Evolutionary conservation across 306 rosid species (phyloP).

Genomic region (Parietaria judaica): DNA sequence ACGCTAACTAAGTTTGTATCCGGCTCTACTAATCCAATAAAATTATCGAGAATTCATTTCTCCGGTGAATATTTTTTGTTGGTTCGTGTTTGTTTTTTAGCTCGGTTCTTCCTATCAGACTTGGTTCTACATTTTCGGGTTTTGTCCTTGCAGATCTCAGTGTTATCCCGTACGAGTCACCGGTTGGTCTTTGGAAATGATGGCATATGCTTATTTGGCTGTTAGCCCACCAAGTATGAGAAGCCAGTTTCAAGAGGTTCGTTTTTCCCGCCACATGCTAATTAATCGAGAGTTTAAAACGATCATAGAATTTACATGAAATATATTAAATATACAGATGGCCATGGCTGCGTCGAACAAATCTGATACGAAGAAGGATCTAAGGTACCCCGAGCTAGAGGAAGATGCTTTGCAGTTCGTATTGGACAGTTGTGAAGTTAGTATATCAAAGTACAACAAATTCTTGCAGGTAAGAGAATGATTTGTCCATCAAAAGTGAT

Average conservation of each 20-base stretch:
- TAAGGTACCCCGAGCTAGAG: constrained; percentile 70
- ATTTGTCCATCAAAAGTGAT: neutral
- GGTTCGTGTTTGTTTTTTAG: too few species aligned
- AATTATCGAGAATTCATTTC: too few species aligned
- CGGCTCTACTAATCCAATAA: too few species aligned
- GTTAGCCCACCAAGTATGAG: constrained; percentile 83
- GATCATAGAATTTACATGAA: constrained; percentile 15
- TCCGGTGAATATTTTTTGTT: too few species aligned
- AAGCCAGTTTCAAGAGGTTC: constrained; percentile 71
- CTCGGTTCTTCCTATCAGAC: too few species aligned
- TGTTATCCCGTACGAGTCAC: constrained; percentile 81
- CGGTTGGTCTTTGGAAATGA: constrained; percentile 88
- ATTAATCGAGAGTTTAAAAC: constrained; percentile 1
- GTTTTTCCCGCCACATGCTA: constrained; percentile 13
- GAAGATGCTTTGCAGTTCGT: constrained; percentile 80
- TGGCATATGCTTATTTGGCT: constrained; percentile 89
- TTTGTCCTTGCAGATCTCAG: constrained; percentile 47
- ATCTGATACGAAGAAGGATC: constrained; percentile 47
- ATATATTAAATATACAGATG: constrained; percentile 46
- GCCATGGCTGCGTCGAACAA: constrained; percentile 80
- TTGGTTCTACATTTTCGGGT: neutral
- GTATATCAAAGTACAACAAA: constrained; percentile 79
- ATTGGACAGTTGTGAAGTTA: constrained; percentile 76
- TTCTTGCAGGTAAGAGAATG: constrained; percentile 60
- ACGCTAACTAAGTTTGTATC: too few species aligned